phyloP scores from a whole-genome alignment of 1,284 basidiomycete genomes.

The Schizophyllum amplum region DNA sequence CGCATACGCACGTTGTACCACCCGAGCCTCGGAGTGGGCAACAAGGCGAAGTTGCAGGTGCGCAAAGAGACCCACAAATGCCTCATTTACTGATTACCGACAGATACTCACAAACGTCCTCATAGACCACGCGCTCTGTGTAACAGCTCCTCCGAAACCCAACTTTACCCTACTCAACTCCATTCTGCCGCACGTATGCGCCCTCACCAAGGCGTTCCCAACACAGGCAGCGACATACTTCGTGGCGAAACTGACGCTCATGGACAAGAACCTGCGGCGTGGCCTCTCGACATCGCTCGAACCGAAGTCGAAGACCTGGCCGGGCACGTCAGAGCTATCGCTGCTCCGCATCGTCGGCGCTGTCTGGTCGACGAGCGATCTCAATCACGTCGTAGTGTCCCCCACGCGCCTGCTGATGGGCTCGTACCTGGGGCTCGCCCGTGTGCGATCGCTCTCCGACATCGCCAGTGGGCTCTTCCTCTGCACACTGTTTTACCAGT shows the following conservation, averaged over 20 bases:
- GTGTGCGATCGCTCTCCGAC: constrained; percentile 71
- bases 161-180: constrained; percentile 55
- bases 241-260: constrained; percentile 76
- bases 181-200: constrained; percentile 77
- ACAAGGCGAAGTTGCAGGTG: constrained; percentile 89
- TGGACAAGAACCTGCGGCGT: constrained; percentile 91
- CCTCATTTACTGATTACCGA: background rate
- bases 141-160: constrained; percentile 57
- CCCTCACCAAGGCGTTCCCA: constrained; percentile 79
- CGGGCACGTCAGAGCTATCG: constrained; percentile 75
- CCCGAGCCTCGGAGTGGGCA: constrained; percentile 83
- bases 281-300: constrained; percentile 73
- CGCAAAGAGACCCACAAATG: constrained; percentile 15
- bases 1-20: constrained; percentile 91
- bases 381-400: constrained; percentile 84
- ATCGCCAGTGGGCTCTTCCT: constrained; percentile 85
- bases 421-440: constrained; percentile 82
- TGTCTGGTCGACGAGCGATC: constrained; percentile 92
- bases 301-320: constrained; percentile 77
- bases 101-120: constrained; percentile 75
- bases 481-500: constrained; percentile 77
- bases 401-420: constrained; percentile 86
- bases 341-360: constrained; percentile 77
- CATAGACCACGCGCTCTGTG: constrained; percentile 86
- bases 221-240: constrained; percentile 75